phyloP scores from a whole-genome alignment of 2,329 filamentous ascomycete genomes.

The Dactylellina sp. region DNA sequence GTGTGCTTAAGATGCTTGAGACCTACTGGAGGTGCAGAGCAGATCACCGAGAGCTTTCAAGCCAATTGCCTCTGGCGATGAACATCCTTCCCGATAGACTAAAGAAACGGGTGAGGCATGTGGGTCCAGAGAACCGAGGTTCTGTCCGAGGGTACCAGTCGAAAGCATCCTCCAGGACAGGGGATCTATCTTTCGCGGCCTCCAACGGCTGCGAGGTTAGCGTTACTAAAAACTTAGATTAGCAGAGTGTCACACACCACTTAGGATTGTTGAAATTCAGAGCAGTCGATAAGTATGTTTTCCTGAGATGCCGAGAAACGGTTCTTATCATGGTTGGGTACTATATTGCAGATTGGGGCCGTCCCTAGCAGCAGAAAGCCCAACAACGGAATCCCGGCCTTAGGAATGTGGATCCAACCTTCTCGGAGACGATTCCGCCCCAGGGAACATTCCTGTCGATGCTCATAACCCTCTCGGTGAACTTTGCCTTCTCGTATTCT shows the following conservation, averaged over 20 bases:
- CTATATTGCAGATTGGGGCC: slow-evolving; percentile 32
- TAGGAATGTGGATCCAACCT: slow-evolving; percentile 35
- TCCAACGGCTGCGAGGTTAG: slow-evolving; percentile 27
- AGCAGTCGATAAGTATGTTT: slow-evolving; percentile 35
- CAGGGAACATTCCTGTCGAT: slow-evolving; percentile 16
- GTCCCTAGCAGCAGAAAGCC: slow-evolving; percentile 31
- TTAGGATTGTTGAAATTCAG: slow-evolving; percentile 14
- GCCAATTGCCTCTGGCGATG: slow-evolving; percentile 36
- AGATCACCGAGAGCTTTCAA: slow-evolving; percentile 17
- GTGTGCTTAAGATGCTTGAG: slow-evolving; percentile 12
- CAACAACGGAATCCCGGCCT: slow-evolving; percentile 30
- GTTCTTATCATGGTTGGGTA: slow-evolving; percentile 24
- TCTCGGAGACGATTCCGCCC: slow-evolving; percentile 36
- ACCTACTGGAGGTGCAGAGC: slow-evolving; percentile 21
- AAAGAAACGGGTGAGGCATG: slow-evolving; percentile 35
- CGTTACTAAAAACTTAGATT: slow-evolving; percentile 19
- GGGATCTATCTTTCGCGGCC: not conserved
- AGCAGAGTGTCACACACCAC: slow-evolving; percentile 9
- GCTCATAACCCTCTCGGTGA: slow-evolving; percentile 26
- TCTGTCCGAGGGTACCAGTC: slow-evolving; percentile 35
- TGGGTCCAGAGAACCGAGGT: slow-evolving; percentile 49
- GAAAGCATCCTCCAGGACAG: slow-evolving; percentile 15
- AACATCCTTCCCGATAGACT: slow-evolving; percentile 31
- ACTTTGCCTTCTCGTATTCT: slow-evolving; percentile 19
- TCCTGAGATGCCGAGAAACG: slow-evolving; percentile 32